These are phyloP conservation scores for Stagonosporopsis tanaceti DNA, from an alignment of 2,329 filamentous ascomycete species.

Conservation along the genomic window DNA sequence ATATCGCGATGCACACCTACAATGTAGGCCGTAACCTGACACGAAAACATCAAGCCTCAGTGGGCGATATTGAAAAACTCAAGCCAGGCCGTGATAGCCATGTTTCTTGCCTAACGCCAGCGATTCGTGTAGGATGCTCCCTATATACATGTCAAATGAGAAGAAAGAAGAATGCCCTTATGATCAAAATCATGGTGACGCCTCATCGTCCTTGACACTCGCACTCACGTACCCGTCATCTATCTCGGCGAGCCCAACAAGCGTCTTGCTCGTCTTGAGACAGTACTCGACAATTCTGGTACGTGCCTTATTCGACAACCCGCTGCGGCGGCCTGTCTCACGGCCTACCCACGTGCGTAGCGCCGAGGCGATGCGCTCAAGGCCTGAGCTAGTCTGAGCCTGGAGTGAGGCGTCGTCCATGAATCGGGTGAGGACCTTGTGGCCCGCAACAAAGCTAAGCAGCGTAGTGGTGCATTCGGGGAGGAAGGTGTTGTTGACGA, in stretches of 20 bases:
- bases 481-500: constrained; percentile 53
- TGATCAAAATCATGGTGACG: not conserved
- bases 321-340: constrained; percentile 51
- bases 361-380: constrained; percentile 55
- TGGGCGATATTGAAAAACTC: not conserved
- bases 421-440: constrained; percentile 52
- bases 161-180: not conserved
- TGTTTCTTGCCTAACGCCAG: constrained; percentile 2
- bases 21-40: not conserved
- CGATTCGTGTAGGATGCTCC: not conserved
- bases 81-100: not conserved
- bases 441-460: constrained; percentile 56
- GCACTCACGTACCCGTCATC: constrained; percentile 43
- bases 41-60: not conserved
- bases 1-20: not conserved
- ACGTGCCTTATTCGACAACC: constrained; percentile 50
- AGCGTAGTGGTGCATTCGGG: constrained; percentile 52
- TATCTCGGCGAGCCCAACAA: constrained; percentile 49
- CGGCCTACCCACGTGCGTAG: constrained; percentile 58
- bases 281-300: constrained; percentile 52
- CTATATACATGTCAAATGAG: not conserved
- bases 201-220: constrained; percentile 37
- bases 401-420: constrained; percentile 44
- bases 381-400: constrained; percentile 46
- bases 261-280: constrained; percentile 53